phyloP scores from a whole-genome alignment of 495 filamentous ascomycete genomes.

The Aspergillus sparsus region DNA sequence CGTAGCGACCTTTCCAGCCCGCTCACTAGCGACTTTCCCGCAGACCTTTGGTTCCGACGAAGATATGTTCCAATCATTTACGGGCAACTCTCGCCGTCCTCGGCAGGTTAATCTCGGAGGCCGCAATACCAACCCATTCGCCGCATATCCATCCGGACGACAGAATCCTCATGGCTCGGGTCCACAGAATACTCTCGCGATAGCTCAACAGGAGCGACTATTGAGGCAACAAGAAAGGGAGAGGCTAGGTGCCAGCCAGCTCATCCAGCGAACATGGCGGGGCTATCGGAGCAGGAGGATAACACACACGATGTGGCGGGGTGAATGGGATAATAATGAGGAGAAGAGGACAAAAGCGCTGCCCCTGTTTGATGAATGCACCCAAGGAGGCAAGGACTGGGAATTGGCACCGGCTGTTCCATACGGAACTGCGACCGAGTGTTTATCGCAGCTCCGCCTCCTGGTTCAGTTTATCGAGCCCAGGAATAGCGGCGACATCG shows the following conservation, averaged over 20 bases:
- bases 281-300: slow-evolving; percentile 65
- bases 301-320: slow-evolving; percentile 59
- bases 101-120: slow-evolving; percentile 95
- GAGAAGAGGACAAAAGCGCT: slow-evolving; percentile 23
- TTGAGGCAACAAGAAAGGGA: slow-evolving; percentile 81
- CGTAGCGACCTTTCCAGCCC: slow-evolving; percentile 13
- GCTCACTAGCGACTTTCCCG: not conserved
- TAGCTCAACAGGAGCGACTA: slow-evolving; percentile 81
- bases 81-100: slow-evolving; percentile 77
- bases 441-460: slow-evolving; percentile 48
- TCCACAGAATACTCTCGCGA: slow-evolving; percentile 73
- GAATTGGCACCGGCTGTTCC: slow-evolving; percentile 27
- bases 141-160: slow-evolving; percentile 49
- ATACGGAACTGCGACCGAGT: slow-evolving; percentile 53
- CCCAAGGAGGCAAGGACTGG: slow-evolving; percentile 14
- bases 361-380: slow-evolving; percentile 23
- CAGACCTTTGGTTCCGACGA: slow-evolving; percentile 10
- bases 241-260: slow-evolving; percentile 69
- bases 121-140: slow-evolving; percentile 75
- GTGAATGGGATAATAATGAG: slow-evolving; percentile 64
- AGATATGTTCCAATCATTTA: slow-evolving; percentile 87
- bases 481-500: slow-evolving; percentile 38
- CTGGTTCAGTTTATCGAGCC: slow-evolving; percentile 53
- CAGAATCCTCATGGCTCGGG: slow-evolving; percentile 51
- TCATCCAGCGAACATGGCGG: slow-evolving; percentile 82